Percentiles rank a stretch among this genome's conserved stretches.
These are phyloP conservation scores for Deuterostichococcus epilithicus DNA, from an alignment of 139 green algal genomes.

Conservation along the genomic window DNA sequence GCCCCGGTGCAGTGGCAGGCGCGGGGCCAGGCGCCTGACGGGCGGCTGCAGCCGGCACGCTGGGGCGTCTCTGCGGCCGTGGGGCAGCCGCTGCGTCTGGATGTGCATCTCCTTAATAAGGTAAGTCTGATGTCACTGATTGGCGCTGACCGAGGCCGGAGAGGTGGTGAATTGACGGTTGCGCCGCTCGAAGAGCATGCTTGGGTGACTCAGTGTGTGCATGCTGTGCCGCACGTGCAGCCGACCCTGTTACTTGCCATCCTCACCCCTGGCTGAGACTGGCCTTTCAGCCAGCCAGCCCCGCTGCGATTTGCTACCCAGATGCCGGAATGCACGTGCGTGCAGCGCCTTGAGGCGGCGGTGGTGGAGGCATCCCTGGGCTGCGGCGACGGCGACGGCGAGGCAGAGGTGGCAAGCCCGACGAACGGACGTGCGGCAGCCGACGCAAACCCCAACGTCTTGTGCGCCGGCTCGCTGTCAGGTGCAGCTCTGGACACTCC, in stretches of 20 bases:
- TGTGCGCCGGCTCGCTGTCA: not conserved
- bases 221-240: too few relatives aligned
- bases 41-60: not conserved
- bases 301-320: too few relatives aligned
- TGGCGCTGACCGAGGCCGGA: too few relatives aligned
- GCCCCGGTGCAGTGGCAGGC: not conserved
- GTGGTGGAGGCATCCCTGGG: not conserved
- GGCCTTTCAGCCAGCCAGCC: too few relatives aligned
- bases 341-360: not conserved
- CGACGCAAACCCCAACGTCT: not conserved
- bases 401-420: too few relatives aligned
- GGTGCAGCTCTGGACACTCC: not conserved
- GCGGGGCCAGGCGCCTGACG: not conserved
- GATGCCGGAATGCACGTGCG: too few relatives aligned
- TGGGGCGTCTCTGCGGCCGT: not conserved
- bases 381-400: not conserved
- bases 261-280: too few relatives aligned
- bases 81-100: not conserved
- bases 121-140: not conserved
- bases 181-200: too few relatives aligned
- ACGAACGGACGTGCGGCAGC: not conserved
- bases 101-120: not conserved
- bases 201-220: too few relatives aligned
- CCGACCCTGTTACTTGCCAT: too few relatives aligned
- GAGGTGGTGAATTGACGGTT: too few relatives aligned